Conservation (phyloP, 441 rosid species). For the Gossypium lobatum region DNA sequence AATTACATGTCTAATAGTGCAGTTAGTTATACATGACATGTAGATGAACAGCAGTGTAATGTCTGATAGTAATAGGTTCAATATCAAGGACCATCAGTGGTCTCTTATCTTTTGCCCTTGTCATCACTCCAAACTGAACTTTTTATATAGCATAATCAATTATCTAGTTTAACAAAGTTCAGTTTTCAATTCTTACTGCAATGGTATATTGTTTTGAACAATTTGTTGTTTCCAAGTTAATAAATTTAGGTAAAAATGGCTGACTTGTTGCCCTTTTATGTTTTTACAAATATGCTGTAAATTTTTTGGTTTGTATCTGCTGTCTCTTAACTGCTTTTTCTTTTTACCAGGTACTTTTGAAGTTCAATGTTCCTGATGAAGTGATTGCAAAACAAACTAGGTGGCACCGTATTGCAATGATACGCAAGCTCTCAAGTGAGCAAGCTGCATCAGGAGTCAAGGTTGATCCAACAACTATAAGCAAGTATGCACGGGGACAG, state of each 20-base stretch:
- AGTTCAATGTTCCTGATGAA: conserved; percentile 91
- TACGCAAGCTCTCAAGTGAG: conserved; percentile 98
- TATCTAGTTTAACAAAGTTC: not conserved
- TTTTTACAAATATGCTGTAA: not conserved
- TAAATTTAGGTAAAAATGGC: not conserved
- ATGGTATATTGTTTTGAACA: not conserved
- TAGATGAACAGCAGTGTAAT: not conserved
- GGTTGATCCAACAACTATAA: conserved; percentile 92
- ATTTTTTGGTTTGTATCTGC: not conserved
- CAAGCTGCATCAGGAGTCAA: conserved; percentile 96
- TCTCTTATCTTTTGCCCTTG: not conserved
- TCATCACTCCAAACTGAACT: not conserved
- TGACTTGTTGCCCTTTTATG: not conserved
- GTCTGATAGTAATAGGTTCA: not conserved
- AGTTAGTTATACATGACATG: not conserved
- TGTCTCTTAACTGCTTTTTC: conserved; percentile 6
- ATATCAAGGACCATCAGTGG: conserved; percentile 3
- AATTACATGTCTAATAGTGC: not conserved
- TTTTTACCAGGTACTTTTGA: conserved; percentile 73
- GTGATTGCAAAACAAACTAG: conserved; percentile 88
- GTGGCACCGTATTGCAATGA: conserved; percentile 99
- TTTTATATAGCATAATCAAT: not conserved
- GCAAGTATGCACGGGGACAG: conserved; percentile 99
- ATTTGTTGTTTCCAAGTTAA: not conserved
- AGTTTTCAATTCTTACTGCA: not conserved